Evolutionary conservation across 2,329 filamentous ascomycete species (phyloP).

Genomic region (Pyrenophora teres): DNA sequence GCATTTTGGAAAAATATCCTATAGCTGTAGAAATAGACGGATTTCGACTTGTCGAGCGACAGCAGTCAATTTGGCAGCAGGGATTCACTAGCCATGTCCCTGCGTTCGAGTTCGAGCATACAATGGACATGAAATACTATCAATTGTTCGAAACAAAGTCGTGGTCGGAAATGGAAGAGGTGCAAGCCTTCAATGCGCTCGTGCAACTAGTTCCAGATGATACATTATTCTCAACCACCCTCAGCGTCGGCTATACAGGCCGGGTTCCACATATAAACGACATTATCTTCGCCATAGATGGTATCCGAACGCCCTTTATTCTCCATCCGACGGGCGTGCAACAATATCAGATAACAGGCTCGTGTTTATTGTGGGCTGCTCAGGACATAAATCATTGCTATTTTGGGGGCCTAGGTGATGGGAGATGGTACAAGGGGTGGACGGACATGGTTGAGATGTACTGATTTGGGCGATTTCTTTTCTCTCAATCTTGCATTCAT

Average conservation of each 20-base stretch:
- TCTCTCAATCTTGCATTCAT: no score
- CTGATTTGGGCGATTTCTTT: background rate
- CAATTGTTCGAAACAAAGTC: no score
- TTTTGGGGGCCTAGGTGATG: no score
- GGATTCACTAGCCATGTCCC: no score
- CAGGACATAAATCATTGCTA: slow-evolving; percentile 7
- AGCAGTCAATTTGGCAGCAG: no score
- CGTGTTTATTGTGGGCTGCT: slow-evolving; percentile 15
- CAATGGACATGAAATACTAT: no score
- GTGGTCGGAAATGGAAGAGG: background rate
- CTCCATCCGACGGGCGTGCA: background rate
- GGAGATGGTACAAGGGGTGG: no score
- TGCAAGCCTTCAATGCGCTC: background rate
- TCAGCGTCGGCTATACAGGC: background rate
- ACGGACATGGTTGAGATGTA: background rate
- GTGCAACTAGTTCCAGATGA: no score
- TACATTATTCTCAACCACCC: background rate
- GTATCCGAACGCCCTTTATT: background rate
- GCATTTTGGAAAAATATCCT: no score
- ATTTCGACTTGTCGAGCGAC: no score
- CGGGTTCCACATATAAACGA: background rate
- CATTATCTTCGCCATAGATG: background rate
- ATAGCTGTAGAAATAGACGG: no score
- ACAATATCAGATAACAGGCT: background rate
- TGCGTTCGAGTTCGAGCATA: no score